These are phyloP conservation scores for Termitomyces sp. DNA, from an alignment of 768 basidiomycete species.

Conservation along the genomic window DNA sequence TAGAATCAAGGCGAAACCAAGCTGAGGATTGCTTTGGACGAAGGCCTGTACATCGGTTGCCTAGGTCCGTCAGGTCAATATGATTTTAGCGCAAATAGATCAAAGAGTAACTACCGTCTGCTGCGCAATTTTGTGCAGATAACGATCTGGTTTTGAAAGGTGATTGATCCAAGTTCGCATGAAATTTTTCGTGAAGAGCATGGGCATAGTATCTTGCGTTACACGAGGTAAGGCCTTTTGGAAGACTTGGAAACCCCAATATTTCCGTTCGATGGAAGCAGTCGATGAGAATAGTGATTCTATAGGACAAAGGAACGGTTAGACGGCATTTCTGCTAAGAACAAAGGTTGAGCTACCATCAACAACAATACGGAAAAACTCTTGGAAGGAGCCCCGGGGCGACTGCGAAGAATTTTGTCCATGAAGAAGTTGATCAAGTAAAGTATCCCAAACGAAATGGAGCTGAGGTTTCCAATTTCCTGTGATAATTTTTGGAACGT, in stretches of 20 bases:
- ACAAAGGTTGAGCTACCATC: constrained; percentile 58
- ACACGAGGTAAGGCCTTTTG: constrained; percentile 71
- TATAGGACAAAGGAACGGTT: constrained; percentile 24
- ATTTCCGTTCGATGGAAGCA: constrained; percentile 84
- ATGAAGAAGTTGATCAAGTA: constrained; percentile 72
- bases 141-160: constrained; percentile 80
- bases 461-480: constrained; percentile 84
- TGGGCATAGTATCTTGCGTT: constrained; percentile 60
- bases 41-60: constrained; percentile 70
- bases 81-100: neutral
- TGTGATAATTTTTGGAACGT: constrained; percentile 40
- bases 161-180: constrained; percentile 98
- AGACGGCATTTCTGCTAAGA: neutral
- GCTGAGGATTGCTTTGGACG: constrained; percentile 68
- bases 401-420: constrained; percentile 28
- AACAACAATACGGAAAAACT: constrained; percentile 88
- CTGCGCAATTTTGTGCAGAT: constrained; percentile 83
- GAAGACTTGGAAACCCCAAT: constrained; percentile 95
- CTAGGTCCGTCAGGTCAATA: constrained; percentile 28
- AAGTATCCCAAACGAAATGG: constrained; percentile 86
- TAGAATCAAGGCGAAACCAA: constrained; percentile 81
- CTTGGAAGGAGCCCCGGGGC: constrained; percentile 67
- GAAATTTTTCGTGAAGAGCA: constrained; percentile 91
- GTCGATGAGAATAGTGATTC: constrained; percentile 84
- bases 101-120: constrained; percentile 52